Percentiles rank a stretch among this genome's conserved stretches.
phyloP scores from a whole-genome alignment of 352 stramenopile species.

The Globisporangium splendens region DNA sequence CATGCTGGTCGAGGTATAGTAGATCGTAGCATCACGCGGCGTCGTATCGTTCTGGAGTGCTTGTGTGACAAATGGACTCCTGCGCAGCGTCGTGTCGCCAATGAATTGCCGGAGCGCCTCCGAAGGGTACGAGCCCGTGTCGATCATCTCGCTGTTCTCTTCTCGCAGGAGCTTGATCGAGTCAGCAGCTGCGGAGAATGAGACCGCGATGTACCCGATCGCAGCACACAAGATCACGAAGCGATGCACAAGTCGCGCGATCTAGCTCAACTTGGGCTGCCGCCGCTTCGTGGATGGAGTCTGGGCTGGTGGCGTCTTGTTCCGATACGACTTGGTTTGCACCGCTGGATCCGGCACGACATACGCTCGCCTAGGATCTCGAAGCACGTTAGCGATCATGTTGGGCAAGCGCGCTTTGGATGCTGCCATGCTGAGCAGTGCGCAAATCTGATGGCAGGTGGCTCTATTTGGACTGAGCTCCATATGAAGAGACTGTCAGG shows the following conservation, averaged over 20 bases:
- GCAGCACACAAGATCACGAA: conserved; percentile 7
- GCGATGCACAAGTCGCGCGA: neutral
- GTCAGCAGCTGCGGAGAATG: neutral
- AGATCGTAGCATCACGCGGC: conserved; percentile 1
- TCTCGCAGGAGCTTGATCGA: neutral
- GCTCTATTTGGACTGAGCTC: too few relatives aligned
- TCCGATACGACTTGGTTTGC: too few relatives aligned
- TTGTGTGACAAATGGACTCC: conserved; percentile 13
- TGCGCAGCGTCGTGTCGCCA: conserved; percentile 8
- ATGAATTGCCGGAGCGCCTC: neutral
- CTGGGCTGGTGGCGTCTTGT: too few relatives aligned
- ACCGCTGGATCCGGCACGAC: too few relatives aligned
- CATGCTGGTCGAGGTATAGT: neutral
- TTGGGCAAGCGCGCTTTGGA: too few relatives aligned
- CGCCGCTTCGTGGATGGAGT: too few relatives aligned
- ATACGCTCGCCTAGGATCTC: too few relatives aligned
- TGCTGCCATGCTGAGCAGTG: too few relatives aligned
- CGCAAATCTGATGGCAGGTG: too few relatives aligned
- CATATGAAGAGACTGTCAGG: too few relatives aligned
- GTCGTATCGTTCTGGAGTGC: conserved; percentile 14
- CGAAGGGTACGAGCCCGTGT: conserved; percentile 1
- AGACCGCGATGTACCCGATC: conserved; percentile 4
- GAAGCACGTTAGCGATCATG: too few relatives aligned
- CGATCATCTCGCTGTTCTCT: neutral
- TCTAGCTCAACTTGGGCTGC: neutral